Evolutionary conservation across 345 rosid species (phyloP).

Genomic region (Murraya paniculata): DNA sequence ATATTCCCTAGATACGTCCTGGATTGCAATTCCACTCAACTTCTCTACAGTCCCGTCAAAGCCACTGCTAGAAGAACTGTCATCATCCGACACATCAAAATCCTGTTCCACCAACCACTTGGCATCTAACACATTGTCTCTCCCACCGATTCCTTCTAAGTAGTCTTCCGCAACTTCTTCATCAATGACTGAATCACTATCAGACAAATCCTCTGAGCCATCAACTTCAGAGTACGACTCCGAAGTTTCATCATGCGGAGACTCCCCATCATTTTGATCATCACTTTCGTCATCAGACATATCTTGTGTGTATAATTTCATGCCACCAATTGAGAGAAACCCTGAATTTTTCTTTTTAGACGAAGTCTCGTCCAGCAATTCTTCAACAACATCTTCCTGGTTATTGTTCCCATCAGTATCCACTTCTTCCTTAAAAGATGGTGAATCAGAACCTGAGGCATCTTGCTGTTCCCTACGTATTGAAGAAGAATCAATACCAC

Average conservation of each 20-base stretch:
- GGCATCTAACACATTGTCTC: conserved; percentile 46
- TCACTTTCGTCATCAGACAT: conserved; percentile 60
- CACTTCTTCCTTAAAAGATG: conserved; percentile 31
- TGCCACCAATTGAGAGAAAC: conserved; percentile 74
- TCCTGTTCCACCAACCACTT: conserved; percentile 54
- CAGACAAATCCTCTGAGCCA: conserved; percentile 38
- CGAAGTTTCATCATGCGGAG: conserved; percentile 36
- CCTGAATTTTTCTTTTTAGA: conserved; percentile 56
- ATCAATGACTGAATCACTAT: conserved; percentile 60
- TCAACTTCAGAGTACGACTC: conserved; percentile 48
- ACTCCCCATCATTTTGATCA: conserved; percentile 34
- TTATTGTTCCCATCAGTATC: conserved; percentile 28
- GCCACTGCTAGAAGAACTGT: conserved; percentile 48
- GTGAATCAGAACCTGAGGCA: conserved; percentile 27
- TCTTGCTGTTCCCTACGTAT: conserved; percentile 40
- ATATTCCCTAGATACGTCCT: conserved; percentile 71
- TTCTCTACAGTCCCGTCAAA: conserved; percentile 50
- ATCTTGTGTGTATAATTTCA: conserved; percentile 76
- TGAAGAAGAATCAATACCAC: conserved; percentile 42
- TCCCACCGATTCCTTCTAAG: conserved; percentile 88
- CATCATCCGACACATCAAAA: conserved; percentile 44
- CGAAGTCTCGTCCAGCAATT: conserved; percentile 23
- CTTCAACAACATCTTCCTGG: conserved; percentile 26
- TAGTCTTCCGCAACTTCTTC: conserved; percentile 85
- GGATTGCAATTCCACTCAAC: conserved; percentile 63